Conservation (phyloP, 495 filamentous ascomycete genomes). For the Acidomyces sp. region DNA sequence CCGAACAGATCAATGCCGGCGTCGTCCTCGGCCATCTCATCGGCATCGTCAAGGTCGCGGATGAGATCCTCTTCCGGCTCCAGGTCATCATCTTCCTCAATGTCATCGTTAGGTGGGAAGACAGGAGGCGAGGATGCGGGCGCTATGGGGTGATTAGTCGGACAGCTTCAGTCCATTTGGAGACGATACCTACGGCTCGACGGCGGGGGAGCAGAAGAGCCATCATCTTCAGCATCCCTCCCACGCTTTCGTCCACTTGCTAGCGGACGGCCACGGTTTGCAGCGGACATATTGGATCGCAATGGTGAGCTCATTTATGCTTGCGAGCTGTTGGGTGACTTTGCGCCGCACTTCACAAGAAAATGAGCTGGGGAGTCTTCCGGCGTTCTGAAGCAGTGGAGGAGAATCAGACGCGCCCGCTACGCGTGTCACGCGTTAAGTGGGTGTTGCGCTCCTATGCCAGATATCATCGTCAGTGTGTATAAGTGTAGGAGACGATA, state of each 20-base stretch:
- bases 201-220: slow-evolving; percentile 51
- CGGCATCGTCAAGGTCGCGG: slow-evolving; percentile 80
- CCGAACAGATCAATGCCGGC: slow-evolving; percentile 87
- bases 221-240: slow-evolving; percentile 64
- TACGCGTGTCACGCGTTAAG: too few relatives aligned
- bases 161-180: too few relatives aligned
- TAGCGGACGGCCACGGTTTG: slow-evolving; percentile 59
- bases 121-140: slow-evolving; percentile 43
- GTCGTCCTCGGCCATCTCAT: slow-evolving; percentile 93
- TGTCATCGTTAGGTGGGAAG: slow-evolving; percentile 43
- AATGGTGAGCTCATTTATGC: slow-evolving; percentile 53
- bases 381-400: too few relatives aligned
- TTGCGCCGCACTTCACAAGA: too few relatives aligned
- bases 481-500: too few relatives aligned
- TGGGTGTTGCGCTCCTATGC: too few relatives aligned
- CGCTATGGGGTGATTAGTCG: slow-evolving; percentile 27
- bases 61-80: slow-evolving; percentile 61
- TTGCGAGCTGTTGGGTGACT: too few relatives aligned
- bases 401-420: too few relatives aligned
- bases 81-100: slow-evolving; percentile 59
- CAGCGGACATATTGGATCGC: slow-evolving; percentile 68
- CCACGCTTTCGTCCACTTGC: slow-evolving; percentile 63
- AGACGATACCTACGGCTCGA: slow-evolving; percentile 57
- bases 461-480: too few relatives aligned
- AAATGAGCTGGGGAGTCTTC: too few relatives aligned